These are phyloP conservation scores for Glebionis coronaria DNA, from an alignment of 129 eudicot species.

Conservation along the genomic window DNA sequence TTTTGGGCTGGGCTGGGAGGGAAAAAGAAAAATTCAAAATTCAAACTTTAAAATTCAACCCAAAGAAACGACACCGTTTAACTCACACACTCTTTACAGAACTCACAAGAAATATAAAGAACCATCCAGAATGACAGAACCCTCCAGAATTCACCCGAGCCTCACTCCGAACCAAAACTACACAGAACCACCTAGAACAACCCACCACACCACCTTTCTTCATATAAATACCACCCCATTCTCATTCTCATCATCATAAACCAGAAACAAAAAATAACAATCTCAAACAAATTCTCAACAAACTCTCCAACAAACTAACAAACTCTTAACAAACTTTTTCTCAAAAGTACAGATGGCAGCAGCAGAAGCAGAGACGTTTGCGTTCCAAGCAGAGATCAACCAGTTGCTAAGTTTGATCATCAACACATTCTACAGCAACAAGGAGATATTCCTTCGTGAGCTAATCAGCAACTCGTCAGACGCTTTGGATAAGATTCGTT, in stretches of 20 bases:
- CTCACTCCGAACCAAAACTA: constrained; percentile 20
- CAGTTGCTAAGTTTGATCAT: constrained; percentile 67
- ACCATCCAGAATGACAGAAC: constrained; percentile 8
- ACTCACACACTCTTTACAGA: no score
- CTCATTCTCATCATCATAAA: background rate
- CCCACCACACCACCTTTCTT: constrained; percentile 24
- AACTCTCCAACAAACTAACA: background rate
- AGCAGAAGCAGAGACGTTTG: constrained; percentile 67
- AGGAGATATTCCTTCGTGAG: constrained; percentile 80
- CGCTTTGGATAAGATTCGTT: constrained; percentile 82
- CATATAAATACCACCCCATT: constrained; percentile 13
- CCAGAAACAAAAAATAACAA: background rate
- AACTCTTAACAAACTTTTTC: background rate
- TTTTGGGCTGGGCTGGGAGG: no score
- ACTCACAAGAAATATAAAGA: background rate
- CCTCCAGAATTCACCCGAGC: constrained; percentile 32
- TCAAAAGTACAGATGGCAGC: constrained; percentile 41
- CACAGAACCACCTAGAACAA: constrained; percentile 27
- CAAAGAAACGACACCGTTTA: no score
- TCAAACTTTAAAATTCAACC: no score
- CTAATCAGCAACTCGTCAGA: constrained; percentile 79
- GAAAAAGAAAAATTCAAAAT: no score
- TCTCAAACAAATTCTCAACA: constrained; percentile 3
- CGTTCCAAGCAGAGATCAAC: constrained; percentile 80
- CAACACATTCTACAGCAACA: constrained; percentile 85